These are phyloP conservation scores for Metrosideros polymorpha DNA, from an alignment of 441 rosid genomes.

Conservation along the genomic window DNA sequence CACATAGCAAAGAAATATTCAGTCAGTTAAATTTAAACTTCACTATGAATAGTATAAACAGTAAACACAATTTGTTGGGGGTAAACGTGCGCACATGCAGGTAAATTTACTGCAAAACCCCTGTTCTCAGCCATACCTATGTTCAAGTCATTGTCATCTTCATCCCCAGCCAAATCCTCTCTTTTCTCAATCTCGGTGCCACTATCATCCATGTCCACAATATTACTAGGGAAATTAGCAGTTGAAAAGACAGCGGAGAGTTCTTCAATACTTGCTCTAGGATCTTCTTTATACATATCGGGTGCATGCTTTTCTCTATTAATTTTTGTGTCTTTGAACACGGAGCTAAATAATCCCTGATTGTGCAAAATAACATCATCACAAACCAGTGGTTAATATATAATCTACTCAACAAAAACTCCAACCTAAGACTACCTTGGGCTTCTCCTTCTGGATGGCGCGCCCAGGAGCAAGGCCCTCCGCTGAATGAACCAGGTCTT, in stretches of 20 bases:
- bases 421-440: slow-evolving; percentile 35
- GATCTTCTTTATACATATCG: slow-evolving; percentile 55
- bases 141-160: slow-evolving; percentile 40
- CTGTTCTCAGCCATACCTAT: slow-evolving; percentile 34
- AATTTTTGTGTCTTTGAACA: slow-evolving; percentile 48
- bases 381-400: neutral
- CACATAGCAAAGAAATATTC: neutral
- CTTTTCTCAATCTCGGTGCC: neutral
- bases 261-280: slow-evolving; percentile 53
- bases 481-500: slow-evolving; percentile 25
- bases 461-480: slow-evolving; percentile 26
- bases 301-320: slow-evolving; percentile 42
- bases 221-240: slow-evolving; percentile 46
- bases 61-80: neutral
- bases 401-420: neutral
- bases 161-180: slow-evolving; percentile 21
- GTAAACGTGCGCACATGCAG: neutral
- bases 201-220: slow-evolving; percentile 2
- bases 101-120: neutral
- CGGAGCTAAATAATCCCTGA: slow-evolving; percentile 81
- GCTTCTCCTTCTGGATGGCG: slow-evolving; percentile 59
- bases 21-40: neutral
- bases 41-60: neutral
- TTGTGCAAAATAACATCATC: slow-evolving; percentile 2
- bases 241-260: slow-evolving; percentile 45